phyloP scores from a whole-genome alignment of 106 monocot genomes.

The Allium fistulosum region DNA sequence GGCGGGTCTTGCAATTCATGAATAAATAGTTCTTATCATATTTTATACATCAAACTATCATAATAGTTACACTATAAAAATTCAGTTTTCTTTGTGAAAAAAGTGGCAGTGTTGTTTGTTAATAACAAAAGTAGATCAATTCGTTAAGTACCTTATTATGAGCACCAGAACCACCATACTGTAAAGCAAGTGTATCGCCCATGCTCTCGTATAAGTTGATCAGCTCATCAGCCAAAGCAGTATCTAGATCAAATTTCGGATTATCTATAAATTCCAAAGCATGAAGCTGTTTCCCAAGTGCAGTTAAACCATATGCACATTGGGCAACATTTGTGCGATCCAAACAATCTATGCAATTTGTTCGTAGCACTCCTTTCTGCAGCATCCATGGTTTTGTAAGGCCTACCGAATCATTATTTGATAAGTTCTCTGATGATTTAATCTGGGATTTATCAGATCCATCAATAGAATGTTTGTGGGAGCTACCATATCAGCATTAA shows the following conservation, averaged over 20 bases:
- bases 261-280: slow-evolving; percentile 43
- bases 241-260: slow-evolving; percentile 56
- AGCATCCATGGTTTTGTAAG: slow-evolving; percentile 24
- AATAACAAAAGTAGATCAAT: neutral
- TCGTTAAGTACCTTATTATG: slow-evolving; percentile 76
- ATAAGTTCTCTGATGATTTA: slow-evolving; percentile 3
- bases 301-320: slow-evolving; percentile 86
- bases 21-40: no score
- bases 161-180: slow-evolving; percentile 97
- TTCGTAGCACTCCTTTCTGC: slow-evolving; percentile 80
- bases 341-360: slow-evolving; percentile 98
- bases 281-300: slow-evolving; percentile 85
- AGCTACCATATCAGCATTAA: neutral
- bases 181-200: slow-evolving; percentile 91
- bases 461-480: neutral
- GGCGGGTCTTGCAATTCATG: no score
- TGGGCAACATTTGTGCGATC: slow-evolving; percentile 99
- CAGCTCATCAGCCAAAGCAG: slow-evolving; percentile 56
- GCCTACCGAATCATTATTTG: slow-evolving; percentile 1
- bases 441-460: no score
- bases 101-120: no score
- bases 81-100: no score
- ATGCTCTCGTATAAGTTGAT: slow-evolving; percentile 89
- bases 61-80: no score
- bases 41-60: no score